A percentile compares a stretch with the other conserved stretches of the same genome.
Conservation (phyloP, 768 basidiomycete genomes). For the Trametes gibbosa region DNA sequence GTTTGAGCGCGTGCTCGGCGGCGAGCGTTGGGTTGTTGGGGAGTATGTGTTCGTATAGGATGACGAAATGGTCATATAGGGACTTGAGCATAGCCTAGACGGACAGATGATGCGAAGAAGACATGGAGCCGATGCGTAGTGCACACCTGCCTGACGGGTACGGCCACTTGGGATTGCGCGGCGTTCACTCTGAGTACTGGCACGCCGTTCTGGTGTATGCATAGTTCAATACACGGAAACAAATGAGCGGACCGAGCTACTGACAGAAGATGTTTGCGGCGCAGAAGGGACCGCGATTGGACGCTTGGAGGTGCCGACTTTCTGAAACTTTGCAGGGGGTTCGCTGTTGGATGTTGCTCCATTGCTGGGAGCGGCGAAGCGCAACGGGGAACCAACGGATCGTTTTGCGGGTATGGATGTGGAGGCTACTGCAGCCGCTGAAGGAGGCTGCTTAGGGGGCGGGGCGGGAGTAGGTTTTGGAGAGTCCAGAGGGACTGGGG, state of each 20-base stretch:
- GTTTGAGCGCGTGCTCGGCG: constrained; percentile 73
- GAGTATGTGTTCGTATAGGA: constrained; percentile 61
- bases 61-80: constrained; percentile 68
- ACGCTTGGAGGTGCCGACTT: constrained; percentile 42
- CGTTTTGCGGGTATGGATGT: constrained; percentile 31
- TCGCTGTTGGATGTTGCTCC: constrained; percentile 31
- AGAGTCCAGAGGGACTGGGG: constrained; percentile 39
- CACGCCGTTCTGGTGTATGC: constrained; percentile 45
- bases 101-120: neutral
- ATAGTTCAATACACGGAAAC: neutral
- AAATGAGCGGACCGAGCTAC: neutral
- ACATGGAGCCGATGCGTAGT: neutral
- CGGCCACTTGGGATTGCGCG: constrained; percentile 65
- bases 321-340: constrained; percentile 66
- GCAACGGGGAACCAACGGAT: constrained; percentile 21
- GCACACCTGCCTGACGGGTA: constrained; percentile 72
- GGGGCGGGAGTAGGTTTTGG: constrained; percentile 16
- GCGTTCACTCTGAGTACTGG: constrained; percentile 67
- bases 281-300: constrained; percentile 43
- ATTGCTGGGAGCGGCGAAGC: constrained; percentile 11
- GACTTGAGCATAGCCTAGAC: constrained; percentile 68
- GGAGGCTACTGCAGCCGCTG: neutral
- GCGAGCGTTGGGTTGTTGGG: constrained; percentile 59
- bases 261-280: constrained; percentile 31
- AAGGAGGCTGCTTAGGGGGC: constrained; percentile 14